phyloP scores from a whole-genome alignment of 345 rosid genomes.

The Heritiera littoralis region DNA sequence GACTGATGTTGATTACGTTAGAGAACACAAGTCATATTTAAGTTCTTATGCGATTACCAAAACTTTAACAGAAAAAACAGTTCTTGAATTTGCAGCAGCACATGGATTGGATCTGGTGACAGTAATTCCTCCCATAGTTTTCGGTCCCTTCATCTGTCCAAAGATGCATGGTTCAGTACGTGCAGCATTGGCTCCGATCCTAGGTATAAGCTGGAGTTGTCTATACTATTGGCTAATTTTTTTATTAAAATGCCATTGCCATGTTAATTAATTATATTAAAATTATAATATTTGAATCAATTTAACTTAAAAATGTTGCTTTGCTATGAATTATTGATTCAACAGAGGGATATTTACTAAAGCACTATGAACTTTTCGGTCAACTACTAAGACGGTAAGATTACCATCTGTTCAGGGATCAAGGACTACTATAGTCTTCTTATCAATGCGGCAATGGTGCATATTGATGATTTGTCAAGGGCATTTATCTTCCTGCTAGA shows the following conservation, averaged over 20 bases:
- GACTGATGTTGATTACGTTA: background rate
- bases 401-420: background rate
- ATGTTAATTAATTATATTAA: too few relatives aligned
- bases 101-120: slow-evolving; percentile 3
- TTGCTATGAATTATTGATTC: too few relatives aligned
- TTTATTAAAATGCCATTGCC: too few relatives aligned
- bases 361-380: background rate
- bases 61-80: background rate
- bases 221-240: too few relatives aligned
- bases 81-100: background rate
- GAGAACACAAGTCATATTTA: background rate
- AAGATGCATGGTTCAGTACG: background rate
- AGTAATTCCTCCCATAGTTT: background rate
- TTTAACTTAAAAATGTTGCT: too few relatives aligned
- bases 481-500: background rate
- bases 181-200: background rate
- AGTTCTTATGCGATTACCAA: background rate
- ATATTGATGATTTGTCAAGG: slow-evolving; percentile 6
- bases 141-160: slow-evolving; percentile 10
- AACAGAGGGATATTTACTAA: too few relatives aligned
- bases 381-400: too few relatives aligned
- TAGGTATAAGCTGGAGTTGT: background rate
- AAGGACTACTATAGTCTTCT: background rate
- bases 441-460: background rate
- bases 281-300: too few relatives aligned